Evolutionary conservation across 768 basidiomycete species (phyloP), one percentile per base, ranked within the genome.

Genomic region (Mycena alexandri): DNA sequence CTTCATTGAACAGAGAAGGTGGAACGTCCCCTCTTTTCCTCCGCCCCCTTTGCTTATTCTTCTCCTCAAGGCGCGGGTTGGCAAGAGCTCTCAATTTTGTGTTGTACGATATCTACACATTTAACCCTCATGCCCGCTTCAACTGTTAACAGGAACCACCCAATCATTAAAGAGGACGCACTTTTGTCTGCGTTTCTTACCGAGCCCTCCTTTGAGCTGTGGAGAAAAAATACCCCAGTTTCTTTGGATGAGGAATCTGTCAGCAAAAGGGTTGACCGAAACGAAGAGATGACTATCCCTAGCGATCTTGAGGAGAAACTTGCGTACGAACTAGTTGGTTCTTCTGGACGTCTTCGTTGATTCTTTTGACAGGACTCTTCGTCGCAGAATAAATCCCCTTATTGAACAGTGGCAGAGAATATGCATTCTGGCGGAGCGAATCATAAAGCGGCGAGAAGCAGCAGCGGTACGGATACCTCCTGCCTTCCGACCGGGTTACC

Each of bases 321-420:
- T 62, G 84, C 85, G 92, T 93, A 80, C 65, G 87, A 71, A 34
- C 50, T 34, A 10, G 19, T 38, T 54, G 12, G 50, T 54, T 47
- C 29, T 16, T 38, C 12, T 29, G 5, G 14, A 21, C 24, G 14
- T 12, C 44, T 41, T 52, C 51, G 11, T 38, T 63, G 29, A 62
- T 69, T 66, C 56, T 43, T 69, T 53, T 65, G 57, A 36, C 75
- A 96, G 94, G 38, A 81, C 87, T 46, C 86, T 96, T n/a, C 90
- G 94, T 56, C 84, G 86, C 51, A 93, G 89, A 77, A 80, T 97
- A n/a, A 85, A 81, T 48, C 83, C 88, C 3, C 81, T 97, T 44
- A 92, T 98, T 65, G 95, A 95, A 65, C 90, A 93, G 67, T 98
- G 96, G 94, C 93, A 96, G 73, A 90, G 92, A 74, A 90, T 98